phyloP scores from a whole-genome alignment of 1,139 yeast genomes.

The Pichia norvegensis region DNA sequence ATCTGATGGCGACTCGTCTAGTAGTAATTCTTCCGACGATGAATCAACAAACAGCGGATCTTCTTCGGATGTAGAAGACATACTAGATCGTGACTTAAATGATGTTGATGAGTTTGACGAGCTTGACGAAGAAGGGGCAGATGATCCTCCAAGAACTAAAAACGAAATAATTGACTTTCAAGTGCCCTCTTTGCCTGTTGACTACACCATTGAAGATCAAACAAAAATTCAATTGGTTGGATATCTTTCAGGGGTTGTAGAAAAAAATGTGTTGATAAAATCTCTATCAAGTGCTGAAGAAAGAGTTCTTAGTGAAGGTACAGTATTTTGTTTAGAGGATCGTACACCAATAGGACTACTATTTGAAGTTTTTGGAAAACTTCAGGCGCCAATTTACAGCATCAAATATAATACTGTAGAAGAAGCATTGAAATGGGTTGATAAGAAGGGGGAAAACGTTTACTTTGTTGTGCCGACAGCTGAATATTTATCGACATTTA shows the following conservation, averaged over 20 bases:
- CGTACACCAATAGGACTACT: constrained; percentile 70
- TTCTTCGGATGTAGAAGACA: constrained; percentile 22
- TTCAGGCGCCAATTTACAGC: constrained; percentile 76
- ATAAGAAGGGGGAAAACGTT: constrained; percentile 49
- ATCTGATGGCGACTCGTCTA: not conserved
- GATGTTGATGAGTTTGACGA: constrained; percentile 30
- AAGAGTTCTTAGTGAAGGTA: constrained; percentile 71
- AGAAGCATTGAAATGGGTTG: constrained; percentile 40
- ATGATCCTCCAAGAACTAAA: constrained; percentile 64
- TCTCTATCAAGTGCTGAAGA: constrained; percentile 82
- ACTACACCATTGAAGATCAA: constrained; percentile 45
- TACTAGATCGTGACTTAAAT: constrained; percentile 20
- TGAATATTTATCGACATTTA: constrained; percentile 68
- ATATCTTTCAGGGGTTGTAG: constrained; percentile 60
- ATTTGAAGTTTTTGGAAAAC: constrained; percentile 85
- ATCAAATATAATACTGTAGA: constrained; percentile 56
- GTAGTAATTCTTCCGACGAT: constrained; percentile 1
- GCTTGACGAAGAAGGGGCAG: constrained; percentile 36
- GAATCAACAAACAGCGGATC: constrained; percentile 6
- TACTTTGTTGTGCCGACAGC: constrained; percentile 78
- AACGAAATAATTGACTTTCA: constrained; percentile 68
- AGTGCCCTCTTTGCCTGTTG: constrained; percentile 65
- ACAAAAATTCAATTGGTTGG: constrained; percentile 75
- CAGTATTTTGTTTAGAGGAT: constrained; percentile 73
- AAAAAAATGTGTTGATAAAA: constrained; percentile 60